Evolutionary conservation across 768 basidiomycete species (phyloP), one percentile per base, ranked within the genome.

Genomic region (Galerina marginata): DNA sequence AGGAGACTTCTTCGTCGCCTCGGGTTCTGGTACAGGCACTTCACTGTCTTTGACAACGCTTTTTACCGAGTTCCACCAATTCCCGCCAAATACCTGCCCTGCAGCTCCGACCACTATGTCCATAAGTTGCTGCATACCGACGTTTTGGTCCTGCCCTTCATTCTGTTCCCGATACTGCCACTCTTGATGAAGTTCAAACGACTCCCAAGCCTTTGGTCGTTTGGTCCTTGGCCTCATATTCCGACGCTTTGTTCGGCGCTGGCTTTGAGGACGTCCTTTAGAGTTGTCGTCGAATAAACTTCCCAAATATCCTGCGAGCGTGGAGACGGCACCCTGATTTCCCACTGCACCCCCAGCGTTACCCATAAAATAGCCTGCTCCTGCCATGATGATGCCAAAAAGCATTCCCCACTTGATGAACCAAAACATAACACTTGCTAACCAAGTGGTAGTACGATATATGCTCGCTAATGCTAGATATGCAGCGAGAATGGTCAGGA

Each of bases 351-450:
- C 54, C 29, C 70, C 69, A 20, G 68, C 70, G 50, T 71, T 68
- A 9, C 77, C 81, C 71, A 84, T 72, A 49, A 84, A 73, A 82
- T 84, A 91, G 9, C 85, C 86, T 14, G 75, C 70, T 7, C 78
- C 80, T 6, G 82, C 87, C n/a, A 83, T 79, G 7, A 88, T 66
- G 2, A 79, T 72, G 11, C 79, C 82, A 9, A 91, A 60, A 48
- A 94, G 74, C 10, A 79, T 74, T 23, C 88, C 89, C 92, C 92
- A 94, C 74, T 94, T 94, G 67, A 90, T 70, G 67, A 91, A 82
- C 80, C 84, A 92, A 64, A 92, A 72, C 26, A 75, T 77, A 37
- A 84, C 85, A 60, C 89, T 83, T 63, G 93, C 74, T 66, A 90
- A 79, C 87, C 89, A 93, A 23, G 81, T 82, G 11, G 91, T 88